Conservation (phyloP, 2,329 filamentous ascomycete species). For the Fusarium torulosum region DNA sequence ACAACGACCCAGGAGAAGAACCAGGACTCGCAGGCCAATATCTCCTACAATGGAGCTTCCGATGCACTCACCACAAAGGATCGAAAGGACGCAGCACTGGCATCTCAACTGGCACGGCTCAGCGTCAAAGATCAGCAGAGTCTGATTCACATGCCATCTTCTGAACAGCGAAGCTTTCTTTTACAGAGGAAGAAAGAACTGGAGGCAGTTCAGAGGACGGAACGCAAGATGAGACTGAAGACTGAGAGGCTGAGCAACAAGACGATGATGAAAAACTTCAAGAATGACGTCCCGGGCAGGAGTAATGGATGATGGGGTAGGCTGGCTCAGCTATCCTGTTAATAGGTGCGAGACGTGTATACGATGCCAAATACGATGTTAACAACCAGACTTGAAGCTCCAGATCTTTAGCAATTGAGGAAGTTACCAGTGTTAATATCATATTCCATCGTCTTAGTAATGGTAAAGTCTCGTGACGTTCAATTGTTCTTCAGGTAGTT, state of each 20-base stretch:
- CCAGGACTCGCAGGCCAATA: not conserved
- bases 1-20: not conserved
- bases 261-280: conserved; percentile 31
- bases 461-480: no score
- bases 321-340: no score
- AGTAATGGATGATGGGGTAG: conserved; percentile 12
- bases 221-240: conserved; percentile 15
- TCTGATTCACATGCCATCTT: conserved; percentile 34
- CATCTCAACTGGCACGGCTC: conserved; percentile 23
- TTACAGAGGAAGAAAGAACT: conserved; percentile 34
- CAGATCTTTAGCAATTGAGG: no score
- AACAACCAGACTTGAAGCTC: no score
- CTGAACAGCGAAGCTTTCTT: conserved; percentile 31
- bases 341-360: no score
- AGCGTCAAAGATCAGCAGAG: conserved; percentile 38
- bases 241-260: conserved; percentile 31
- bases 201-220: conserved; percentile 9
- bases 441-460: no score
- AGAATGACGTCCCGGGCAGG: conserved; percentile 25
- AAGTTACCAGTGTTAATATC: no score
- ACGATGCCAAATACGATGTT: no score
- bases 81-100: conserved; percentile 13
- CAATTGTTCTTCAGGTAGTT: no score
- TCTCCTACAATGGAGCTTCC: accelerated
- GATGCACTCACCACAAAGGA: conserved; percentile 19